A percentile compares a stretch with the other conserved stretches of the same genome.
Conservation (phyloP, 257 asterid species). For the Craterostigma plantagineum region DNA sequence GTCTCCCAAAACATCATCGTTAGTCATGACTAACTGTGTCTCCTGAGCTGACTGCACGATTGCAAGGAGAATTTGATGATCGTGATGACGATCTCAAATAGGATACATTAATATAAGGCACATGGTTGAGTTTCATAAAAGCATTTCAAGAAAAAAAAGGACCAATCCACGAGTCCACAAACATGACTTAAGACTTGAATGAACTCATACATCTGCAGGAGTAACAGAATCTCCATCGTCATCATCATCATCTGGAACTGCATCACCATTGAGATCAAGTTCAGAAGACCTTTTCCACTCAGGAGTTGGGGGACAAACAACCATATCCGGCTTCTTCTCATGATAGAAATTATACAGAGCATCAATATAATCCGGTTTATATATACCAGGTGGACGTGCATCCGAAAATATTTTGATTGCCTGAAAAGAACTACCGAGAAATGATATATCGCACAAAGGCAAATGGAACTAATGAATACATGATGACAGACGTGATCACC, state of each 20-base stretch:
- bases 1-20: slow-evolving; percentile 87
- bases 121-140: too few relatives aligned
- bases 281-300: slow-evolving; percentile 92
- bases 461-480: too few relatives aligned
- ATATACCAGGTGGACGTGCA: slow-evolving; percentile 95
- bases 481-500: slow-evolving; percentile 19
- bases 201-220: slow-evolving; percentile 31
- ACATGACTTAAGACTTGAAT: too few relatives aligned
- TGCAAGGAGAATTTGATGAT: not conserved
- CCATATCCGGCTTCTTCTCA: slow-evolving; percentile 72
- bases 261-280: slow-evolving; percentile 92
- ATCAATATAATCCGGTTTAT: slow-evolving; percentile 81
- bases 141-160: not conserved
- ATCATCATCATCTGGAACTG: slow-evolving; percentile 77
- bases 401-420: slow-evolving; percentile 72
- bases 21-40: slow-evolving; percentile 38
- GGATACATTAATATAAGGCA: too few relatives aligned
- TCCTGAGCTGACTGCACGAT: slow-evolving; percentile 52
- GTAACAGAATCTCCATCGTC: slow-evolving; percentile 59
- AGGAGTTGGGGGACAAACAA: slow-evolving; percentile 75
- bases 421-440: slow-evolving; percentile 16
- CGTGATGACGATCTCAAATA: not conserved
- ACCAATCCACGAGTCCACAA: too few relatives aligned
- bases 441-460: too few relatives aligned
- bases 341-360: slow-evolving; percentile 77